phyloP scores from a whole-genome alignment of 2,329 filamentous ascomycete genomes.

The Phialocephala sp. region DNA sequence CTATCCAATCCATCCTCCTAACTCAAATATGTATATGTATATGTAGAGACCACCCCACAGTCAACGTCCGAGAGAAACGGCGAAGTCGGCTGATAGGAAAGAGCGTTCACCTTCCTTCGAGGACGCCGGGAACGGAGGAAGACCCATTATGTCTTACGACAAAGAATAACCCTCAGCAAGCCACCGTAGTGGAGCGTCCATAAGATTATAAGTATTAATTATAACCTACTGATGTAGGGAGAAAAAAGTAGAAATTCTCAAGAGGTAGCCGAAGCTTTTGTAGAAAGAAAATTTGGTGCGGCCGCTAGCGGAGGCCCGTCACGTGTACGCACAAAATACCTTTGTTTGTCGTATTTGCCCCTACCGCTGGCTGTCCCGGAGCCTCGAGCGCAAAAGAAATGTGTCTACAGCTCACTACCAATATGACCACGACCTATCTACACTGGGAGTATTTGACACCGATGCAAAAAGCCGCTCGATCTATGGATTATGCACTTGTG shows the following conservation, averaged over 20 bases:
- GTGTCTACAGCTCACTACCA: not conserved
- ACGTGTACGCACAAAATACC: not conserved
- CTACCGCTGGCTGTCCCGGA: not conserved
- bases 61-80: slow-evolving; percentile 45
- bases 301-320: not conserved
- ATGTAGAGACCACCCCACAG: slow-evolving; percentile 52
- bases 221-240: slow-evolving; percentile 46
- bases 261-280: slow-evolving; percentile 26
- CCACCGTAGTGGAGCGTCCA: slow-evolving; percentile 48
- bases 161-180: slow-evolving; percentile 48
- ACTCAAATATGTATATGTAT: slow-evolving; percentile 5
- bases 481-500: not conserved
- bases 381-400: not conserved
- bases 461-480: not conserved
- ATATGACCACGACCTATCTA: not conserved
- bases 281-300: slow-evolving; percentile 13
- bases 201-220: slow-evolving; percentile 47
- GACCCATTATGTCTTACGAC: slow-evolving; percentile 41
- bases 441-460: not conserved
- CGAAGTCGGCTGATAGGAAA: slow-evolving; percentile 50
- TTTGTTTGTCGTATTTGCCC: not conserved
- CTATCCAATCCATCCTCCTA: not conserved
- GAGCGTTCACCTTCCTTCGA: slow-evolving; percentile 48
- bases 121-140: slow-evolving; percentile 51
- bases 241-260: slow-evolving; percentile 30